Conservation (phyloP, 176 grass and related monocot genomes). For the Avena sativa region DNA sequence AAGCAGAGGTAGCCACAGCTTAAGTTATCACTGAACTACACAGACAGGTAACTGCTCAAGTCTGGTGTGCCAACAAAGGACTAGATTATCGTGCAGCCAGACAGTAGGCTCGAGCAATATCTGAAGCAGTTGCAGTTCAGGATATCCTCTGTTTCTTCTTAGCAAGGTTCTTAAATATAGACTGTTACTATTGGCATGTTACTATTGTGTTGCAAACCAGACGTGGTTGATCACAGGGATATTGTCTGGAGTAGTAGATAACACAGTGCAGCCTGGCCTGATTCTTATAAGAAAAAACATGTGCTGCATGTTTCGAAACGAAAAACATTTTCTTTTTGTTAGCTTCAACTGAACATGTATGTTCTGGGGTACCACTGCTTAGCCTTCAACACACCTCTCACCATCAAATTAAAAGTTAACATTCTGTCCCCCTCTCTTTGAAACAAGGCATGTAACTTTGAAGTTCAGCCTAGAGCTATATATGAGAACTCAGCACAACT, state of each 20-base stretch:
- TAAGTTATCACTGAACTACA: conserved; percentile 17
- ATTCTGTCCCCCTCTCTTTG: not conserved
- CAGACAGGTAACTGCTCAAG: not conserved
- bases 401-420: not conserved
- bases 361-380: not conserved
- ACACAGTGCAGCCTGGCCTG: not conserved
- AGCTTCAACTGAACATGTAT: not conserved
- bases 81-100: not conserved
- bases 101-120: not conserved
- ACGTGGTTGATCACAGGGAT: not conserved
- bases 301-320: not conserved
- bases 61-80: not conserved
- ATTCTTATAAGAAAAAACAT: not conserved
- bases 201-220: not conserved
- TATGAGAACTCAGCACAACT: not conserved
- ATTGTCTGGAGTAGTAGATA: not conserved
- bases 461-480: not conserved
- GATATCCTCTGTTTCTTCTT: conserved; percentile 92
- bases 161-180: conserved; percentile 83
- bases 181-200: not conserved
- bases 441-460: not conserved
- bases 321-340: not conserved
- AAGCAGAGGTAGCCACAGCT: conserved; percentile 12
- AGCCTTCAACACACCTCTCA: not conserved
- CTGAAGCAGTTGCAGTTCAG: conserved; percentile 14